Conservation (phyloP, 2,329 filamentous ascomycete genomes). For the Scortechinia acanthostroma region DNA sequence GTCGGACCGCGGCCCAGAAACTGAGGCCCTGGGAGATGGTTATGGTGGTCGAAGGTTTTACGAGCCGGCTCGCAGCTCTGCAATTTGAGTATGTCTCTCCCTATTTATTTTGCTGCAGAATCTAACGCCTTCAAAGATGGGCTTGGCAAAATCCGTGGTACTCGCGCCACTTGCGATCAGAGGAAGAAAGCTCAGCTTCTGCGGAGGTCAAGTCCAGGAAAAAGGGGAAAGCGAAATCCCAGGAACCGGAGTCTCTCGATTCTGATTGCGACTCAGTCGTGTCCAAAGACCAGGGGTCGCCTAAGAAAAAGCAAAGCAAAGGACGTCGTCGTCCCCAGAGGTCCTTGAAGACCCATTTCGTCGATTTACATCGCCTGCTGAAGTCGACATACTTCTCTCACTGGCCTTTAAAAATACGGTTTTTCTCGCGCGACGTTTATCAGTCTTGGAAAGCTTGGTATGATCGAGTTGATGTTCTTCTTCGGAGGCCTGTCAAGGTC, state of each 20-base stretch:
- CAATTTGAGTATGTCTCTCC: conserved; percentile 73
- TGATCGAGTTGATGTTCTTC: conserved; percentile 32
- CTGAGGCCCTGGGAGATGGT: conserved; percentile 89
- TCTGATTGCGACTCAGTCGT: conserved; percentile 24
- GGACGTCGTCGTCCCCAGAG: conserved; percentile 43
- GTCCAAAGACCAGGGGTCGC: conserved; percentile 26
- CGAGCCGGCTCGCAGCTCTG: conserved; percentile 75
- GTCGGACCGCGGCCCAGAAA: conserved; percentile 58
- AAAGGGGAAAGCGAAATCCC: no score
- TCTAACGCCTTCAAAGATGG: neutral
- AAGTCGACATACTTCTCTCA: conserved; percentile 71
- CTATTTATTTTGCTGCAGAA: neutral
- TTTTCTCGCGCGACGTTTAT: conserved; percentile 69
- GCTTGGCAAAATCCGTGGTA: neutral
- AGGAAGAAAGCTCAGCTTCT: neutral
- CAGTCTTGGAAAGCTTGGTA: conserved; percentile 59
- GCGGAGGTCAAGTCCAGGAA: no score
- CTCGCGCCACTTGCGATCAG: neutral
- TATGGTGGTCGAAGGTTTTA: conserved; percentile 79
- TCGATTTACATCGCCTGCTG: conserved; percentile 75
- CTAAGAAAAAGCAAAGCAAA: conserved; percentile 44
- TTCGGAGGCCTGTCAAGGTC: conserved; percentile 41
- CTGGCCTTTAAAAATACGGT: conserved; percentile 77
- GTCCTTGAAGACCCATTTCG: conserved; percentile 57
- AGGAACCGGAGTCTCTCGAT: no score